phyloP scores from a whole-genome alignment of 768 basidiomycete species.

The Trametes cubensis region DNA sequence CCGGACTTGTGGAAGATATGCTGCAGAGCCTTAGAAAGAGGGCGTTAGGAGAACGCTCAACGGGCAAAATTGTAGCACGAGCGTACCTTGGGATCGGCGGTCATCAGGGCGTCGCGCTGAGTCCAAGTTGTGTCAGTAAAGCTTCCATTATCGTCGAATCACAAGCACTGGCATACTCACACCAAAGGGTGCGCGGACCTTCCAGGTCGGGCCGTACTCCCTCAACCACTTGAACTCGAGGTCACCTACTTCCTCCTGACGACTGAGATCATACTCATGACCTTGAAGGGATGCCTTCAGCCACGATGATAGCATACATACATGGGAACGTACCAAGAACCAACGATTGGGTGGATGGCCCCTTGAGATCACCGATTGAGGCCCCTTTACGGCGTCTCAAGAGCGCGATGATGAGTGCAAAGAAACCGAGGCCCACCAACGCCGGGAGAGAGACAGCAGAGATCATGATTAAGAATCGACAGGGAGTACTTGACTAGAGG shows the following conservation, averaged over 20 bases:
- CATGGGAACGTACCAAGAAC: not conserved
- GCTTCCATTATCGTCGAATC: too few relatives aligned
- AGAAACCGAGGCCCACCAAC: too few relatives aligned
- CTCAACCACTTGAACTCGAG: constrained; percentile 24
- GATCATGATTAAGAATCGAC: too few relatives aligned
- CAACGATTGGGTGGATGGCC: not conserved
- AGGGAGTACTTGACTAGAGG: too few relatives aligned
- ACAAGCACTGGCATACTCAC: constrained; percentile 10
- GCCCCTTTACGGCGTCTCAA: too few relatives aligned
- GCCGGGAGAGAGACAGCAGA: too few relatives aligned
- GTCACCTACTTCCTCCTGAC: constrained; percentile 23
- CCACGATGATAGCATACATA: not conserved
- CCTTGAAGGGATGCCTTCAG: not conserved
- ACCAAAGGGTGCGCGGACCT: constrained; percentile 20
- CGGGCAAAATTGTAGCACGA: not conserved
- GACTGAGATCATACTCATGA: constrained; percentile 2
- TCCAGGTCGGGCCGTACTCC: constrained; percentile 26
- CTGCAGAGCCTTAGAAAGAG: constrained; percentile 28
- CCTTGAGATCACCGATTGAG: not conserved
- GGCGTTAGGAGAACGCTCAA: not conserved
- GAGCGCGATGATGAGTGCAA: too few relatives aligned
- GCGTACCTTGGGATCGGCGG: constrained; percentile 16
- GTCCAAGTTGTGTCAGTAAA: too few relatives aligned
- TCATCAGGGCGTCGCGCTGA: constrained; percentile 8
- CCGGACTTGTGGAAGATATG: constrained; percentile 30